These are phyloP conservation scores for Yueomyces sinensis DNA, from an alignment of 805 yeast genomes.

Conservation along the genomic window DNA sequence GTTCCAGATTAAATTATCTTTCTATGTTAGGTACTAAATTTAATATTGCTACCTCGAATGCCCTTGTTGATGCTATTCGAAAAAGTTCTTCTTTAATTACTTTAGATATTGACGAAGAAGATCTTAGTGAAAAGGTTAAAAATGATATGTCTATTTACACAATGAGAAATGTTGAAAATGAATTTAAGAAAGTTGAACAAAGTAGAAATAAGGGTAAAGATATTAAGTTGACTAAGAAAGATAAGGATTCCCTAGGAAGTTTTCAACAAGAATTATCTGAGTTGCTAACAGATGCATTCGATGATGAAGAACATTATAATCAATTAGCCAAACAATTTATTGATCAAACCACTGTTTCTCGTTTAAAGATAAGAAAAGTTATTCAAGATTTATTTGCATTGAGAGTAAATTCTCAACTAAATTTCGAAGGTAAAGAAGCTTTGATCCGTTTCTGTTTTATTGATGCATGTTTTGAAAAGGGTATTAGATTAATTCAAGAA, in stretches of 20 bases:
- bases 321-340: slow-evolving; percentile 24
- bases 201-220: slow-evolving; percentile 1
- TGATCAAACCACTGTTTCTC: slow-evolving; percentile 25
- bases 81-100: slow-evolving; percentile 49
- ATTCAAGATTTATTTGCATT: slow-evolving; percentile 46
- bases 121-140: slow-evolving; percentile 43
- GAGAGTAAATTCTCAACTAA: slow-evolving; percentile 42
- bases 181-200: slow-evolving; percentile 22
- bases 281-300: slow-evolving; percentile 29
- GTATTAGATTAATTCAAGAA: slow-evolving; percentile 24
- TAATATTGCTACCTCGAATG: slow-evolving; percentile 47
- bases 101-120: slow-evolving; percentile 49
- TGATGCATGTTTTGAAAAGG: slow-evolving; percentile 58
- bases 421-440: slow-evolving; percentile 66
- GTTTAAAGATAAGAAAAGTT: slow-evolving; percentile 32
- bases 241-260: slow-evolving; percentile 26
- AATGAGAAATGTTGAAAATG: slow-evolving; percentile 66
- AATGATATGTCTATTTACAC: slow-evolving; percentile 65
- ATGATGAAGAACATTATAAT: slow-evolving; percentile 16
- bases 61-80: slow-evolving; percentile 55
- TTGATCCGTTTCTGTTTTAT: slow-evolving; percentile 57
- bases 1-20: slow-evolving; percentile 49
- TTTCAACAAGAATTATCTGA: slow-evolving; percentile 38
- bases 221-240: slow-evolving; percentile 19
- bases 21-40: slow-evolving; percentile 58